Percentiles rank a stretch among this genome's conserved stretches.
Conservation (phyloP, 1,284 basidiomycete species). For the Ceratobasidium sp. region DNA sequence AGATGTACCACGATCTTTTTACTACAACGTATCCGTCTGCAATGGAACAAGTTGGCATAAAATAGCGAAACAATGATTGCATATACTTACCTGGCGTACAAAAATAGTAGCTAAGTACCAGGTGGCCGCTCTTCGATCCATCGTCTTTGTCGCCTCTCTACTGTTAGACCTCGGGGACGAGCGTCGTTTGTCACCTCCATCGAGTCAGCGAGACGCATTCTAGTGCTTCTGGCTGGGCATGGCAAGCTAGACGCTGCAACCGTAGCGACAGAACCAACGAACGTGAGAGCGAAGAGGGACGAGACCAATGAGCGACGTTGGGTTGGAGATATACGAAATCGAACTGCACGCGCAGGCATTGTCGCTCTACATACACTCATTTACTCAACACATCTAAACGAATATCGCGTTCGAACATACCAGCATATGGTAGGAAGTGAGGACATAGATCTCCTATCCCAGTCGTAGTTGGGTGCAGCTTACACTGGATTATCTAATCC, state of each 20-base stretch:
- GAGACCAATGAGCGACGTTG: slow-evolving; percentile 81
- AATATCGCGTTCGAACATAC: slow-evolving; percentile 13
- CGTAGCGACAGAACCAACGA: slow-evolving; percentile 79
- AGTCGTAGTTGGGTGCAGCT: slow-evolving; percentile 29
- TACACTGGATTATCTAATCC: slow-evolving; percentile 25
- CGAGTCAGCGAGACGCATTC: slow-evolving; percentile 32
- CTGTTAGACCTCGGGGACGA: slow-evolving; percentile 56
- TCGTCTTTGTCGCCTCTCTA: slow-evolving; percentile 75
- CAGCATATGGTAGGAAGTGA: slow-evolving; percentile 17
- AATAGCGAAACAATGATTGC: background rate
- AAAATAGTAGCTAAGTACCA: slow-evolving; percentile 7
- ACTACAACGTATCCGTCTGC: background rate
- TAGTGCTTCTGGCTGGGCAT: slow-evolving; percentile 68
- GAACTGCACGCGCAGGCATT: slow-evolving; percentile 38
- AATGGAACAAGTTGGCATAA: no score
- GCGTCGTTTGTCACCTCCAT: slow-evolving; percentile 19
- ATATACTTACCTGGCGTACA: background rate
- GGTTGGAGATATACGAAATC: slow-evolving; percentile 68
- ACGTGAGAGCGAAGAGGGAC: slow-evolving; percentile 82
- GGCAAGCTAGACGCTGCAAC: slow-evolving; percentile 85
- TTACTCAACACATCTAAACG: background rate
- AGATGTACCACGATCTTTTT: slow-evolving; percentile 16
- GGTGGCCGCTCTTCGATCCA: slow-evolving; percentile 81
- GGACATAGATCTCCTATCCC: slow-evolving; percentile 14
- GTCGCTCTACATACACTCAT: slow-evolving; percentile 4